Evolutionary conservation across 129 eudicot species (phyloP), one percentile per base, ranked within the genome.

Genomic region (Lactuca saligna): DNA sequence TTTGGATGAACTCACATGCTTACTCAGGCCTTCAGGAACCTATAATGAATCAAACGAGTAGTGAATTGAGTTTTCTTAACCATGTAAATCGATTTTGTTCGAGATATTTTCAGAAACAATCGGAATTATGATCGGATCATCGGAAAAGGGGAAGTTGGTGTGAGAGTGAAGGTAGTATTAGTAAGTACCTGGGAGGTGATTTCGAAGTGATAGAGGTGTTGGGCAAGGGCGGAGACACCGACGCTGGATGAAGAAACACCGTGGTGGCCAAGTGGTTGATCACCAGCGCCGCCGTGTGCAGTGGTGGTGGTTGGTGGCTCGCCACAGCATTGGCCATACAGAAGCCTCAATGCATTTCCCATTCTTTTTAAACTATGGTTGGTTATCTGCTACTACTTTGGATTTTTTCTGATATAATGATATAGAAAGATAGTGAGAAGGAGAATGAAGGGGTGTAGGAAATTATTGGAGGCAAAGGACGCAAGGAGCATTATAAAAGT

Each of bases 21-120:
- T 77, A 54, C 68, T 77, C 58, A 87, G 86, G 65, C 84, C 96
- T 73, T 85, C 88, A 69, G 97, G 97, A 70, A 87, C 97, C 97
- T 91, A 68, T 41, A 61, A 53, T 3, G 10, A 44, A 25, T 3
- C 8, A 51, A 70, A 67, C 71, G 15, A 33, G 31, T 32, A 33
- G 46, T 32, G n/a, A 50, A 31, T 14, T n/a, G 3, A 35, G 6
- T 34, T 14, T 0, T 61, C 16, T 7, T 17, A 59, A 44, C 3
- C 51, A 61, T 72, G 14, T 2, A 6, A 20, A 14, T 64, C 7
- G 55, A 7, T 6, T 41, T 11, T 1, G 35, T 9, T 4, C 3
- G 17, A 61, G 48, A 25, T 25, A 0, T 25, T 25, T 25, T 25
- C 29, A 8, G 13, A 42, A 2, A 42, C 49, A 42, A 42, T 5